A percentile compares a stretch with the other conserved stretches of the same genome.
phyloP scores from a whole-genome alignment of 2,329 filamentous ascomycete species.

The Beauveria caledonica region DNA sequence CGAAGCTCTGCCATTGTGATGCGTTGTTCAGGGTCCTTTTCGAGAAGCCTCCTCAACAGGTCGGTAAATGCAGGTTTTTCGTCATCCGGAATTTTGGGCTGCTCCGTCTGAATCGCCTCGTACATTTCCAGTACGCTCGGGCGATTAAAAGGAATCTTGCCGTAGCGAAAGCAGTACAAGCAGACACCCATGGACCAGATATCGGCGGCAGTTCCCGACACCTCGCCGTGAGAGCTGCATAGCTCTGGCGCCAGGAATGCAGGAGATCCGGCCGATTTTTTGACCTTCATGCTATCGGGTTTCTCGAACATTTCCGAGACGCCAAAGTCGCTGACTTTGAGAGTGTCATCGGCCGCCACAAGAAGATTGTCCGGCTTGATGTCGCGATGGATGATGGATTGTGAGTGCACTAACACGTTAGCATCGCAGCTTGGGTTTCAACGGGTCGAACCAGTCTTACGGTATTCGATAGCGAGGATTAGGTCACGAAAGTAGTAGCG shows the following conservation, averaged over 20 bases:
- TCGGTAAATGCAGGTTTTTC: slow-evolving; percentile 64
- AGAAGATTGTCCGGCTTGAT: slow-evolving; percentile 98
- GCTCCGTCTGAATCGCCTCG: slow-evolving; percentile 71
- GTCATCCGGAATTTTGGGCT: slow-evolving; percentile 52
- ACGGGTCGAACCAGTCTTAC: slow-evolving; percentile 37
- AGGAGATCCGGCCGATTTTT: slow-evolving; percentile 88
- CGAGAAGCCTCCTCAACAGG: slow-evolving; percentile 63
- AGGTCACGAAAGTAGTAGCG: slow-evolving; percentile 92
- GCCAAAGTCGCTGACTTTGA: slow-evolving; percentile 98
- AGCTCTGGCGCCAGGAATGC: slow-evolving; percentile 92
- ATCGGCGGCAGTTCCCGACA: slow-evolving; percentile 83
- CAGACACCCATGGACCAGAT: slow-evolving; percentile 99
- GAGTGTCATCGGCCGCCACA: slow-evolving; percentile 80
- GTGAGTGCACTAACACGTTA: slow-evolving; percentile 63
- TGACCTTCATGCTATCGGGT: slow-evolving; percentile 72
- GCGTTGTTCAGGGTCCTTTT: slow-evolving; percentile 76
- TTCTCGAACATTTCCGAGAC: slow-evolving; percentile 98
- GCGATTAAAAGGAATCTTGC: slow-evolving; percentile 77
- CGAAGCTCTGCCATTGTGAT: slow-evolving; percentile 77
- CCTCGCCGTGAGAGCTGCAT: slow-evolving; percentile 77
- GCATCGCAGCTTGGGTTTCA: background rate
- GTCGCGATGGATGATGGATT: slow-evolving; percentile 90
- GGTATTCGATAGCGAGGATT: slow-evolving; percentile 88
- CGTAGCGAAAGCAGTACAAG: slow-evolving; percentile 85
- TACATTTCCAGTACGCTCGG: slow-evolving; percentile 77